Evolutionary conservation across 495 filamentous ascomycete species (phyloP).

Genomic region (Hypoxylon lienhwacheense): DNA sequence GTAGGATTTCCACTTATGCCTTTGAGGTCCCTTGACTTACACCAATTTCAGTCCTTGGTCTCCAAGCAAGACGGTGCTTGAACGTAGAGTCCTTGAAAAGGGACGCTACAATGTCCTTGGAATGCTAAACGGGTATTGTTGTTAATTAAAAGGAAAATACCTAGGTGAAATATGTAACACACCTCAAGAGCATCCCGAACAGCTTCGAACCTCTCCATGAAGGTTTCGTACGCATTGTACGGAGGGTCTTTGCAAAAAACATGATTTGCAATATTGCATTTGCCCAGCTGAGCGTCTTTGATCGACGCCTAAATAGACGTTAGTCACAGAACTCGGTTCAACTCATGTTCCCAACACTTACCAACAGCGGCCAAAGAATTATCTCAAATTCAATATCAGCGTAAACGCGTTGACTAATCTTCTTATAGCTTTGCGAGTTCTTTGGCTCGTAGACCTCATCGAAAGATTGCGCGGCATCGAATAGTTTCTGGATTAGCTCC

Average conservation of each 20-base stretch:
- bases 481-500: not conserved
- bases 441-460: not conserved
- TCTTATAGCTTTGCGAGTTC: not conserved
- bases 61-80: conserved; percentile 16
- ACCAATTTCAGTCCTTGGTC: not conserved
- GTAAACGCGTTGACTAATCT: not conserved
- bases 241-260: not conserved
- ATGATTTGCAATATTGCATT: not conserved
- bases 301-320: conserved; percentile 3
- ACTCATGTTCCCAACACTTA: not conserved
- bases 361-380: conserved; percentile 9
- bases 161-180: not conserved
- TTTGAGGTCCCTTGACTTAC: not conserved
- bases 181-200: conserved; percentile 5
- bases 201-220: conserved; percentile 9
- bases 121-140: conserved; percentile 1
- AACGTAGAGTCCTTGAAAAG: conserved; percentile 10
- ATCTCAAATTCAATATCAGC: conserved; percentile 8
- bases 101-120: conserved; percentile 9
- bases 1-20: not conserved
- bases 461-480: conserved; percentile 3
- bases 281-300: not conserved
- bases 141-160: not conserved
- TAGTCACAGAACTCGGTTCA: not conserved
- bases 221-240: conserved; percentile 2